Evolutionary conservation across 495 filamentous ascomycete species (phyloP), one percentile per base, ranked within the genome.

Genomic region (Daldinia decipiens): DNA sequence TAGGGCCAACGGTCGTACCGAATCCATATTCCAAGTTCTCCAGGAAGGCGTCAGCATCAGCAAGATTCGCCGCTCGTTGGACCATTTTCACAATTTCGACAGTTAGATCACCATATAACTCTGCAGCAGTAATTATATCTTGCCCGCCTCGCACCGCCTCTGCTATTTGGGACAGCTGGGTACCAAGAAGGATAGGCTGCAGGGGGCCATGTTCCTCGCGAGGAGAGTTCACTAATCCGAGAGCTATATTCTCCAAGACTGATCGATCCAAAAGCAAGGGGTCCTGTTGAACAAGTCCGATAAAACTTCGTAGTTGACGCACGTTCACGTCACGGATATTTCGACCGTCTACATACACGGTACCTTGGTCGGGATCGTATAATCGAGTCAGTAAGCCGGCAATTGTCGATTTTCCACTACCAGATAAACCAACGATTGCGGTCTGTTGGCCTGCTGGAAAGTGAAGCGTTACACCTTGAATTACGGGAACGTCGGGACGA

Each of bases 341-440:
- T 7, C 82, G 78, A 8, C 83, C 86, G 53, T 87, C 87, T 5
- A 92, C 78, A 3, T 76, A 63, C 39, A 92, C 62, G 1, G 59
- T 27, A 5, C 83, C 83, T 21, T 65, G 70, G 1, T 73, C 78
- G 1, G 83, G 77, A n/a, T 87, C 85, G 62, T 87, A 87, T 52
- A 90, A 75, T 11, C 89, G 79, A 19, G 83, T 82, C 1, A 89
- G 68, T 9, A 91, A 74, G 8, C 83, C 83, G 0, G 85, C 85
- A 31, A 92, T 81, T 6, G 90, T 92, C 3, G 88, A 90, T 70
- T 93, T 93, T n/a, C 90, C 91, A 64, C 86, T 88, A 21, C 91
- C 90, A 13, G 89, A 91, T 11, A 88, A 78, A 15, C 91, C 91
- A 6, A 92, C 88, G 43, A 93, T 83, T 1, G 89, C 90, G 1